phyloP scores from a whole-genome alignment of 495 filamentous ascomycete species.

The Aspergillus olivimuriae region DNA sequence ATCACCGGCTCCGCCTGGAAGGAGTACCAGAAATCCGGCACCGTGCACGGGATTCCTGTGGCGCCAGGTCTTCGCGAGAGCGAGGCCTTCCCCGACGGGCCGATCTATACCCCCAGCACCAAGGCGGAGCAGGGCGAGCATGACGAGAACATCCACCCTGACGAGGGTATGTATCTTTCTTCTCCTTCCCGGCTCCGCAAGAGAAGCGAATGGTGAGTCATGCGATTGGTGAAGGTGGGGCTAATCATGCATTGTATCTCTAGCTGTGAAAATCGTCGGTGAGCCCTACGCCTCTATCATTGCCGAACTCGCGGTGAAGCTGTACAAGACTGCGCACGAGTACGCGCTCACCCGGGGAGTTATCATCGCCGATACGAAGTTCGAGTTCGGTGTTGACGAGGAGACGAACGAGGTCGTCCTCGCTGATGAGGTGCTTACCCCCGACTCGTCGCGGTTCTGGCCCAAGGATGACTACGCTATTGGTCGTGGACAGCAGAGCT shows the following conservation, averaged over 20 bases:
- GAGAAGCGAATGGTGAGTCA: neutral
- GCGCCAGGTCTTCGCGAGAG: conserved; percentile 64
- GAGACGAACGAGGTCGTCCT: conserved; percentile 71
- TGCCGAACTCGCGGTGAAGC: conserved; percentile 59
- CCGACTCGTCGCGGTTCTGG: conserved; percentile 88
- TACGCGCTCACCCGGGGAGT: conserved; percentile 77
- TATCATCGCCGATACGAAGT: conserved; percentile 87
- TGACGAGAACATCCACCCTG: conserved; percentile 86
- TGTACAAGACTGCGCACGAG: conserved; percentile 68
- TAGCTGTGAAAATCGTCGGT: conserved; percentile 64
- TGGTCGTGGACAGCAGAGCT: conserved; percentile 71
- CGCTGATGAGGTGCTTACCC: conserved; percentile 88
- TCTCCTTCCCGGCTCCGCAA: neutral
- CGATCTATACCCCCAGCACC: conserved; percentile 85
- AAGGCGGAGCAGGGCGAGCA: conserved; percentile 81
- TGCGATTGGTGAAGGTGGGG: no score
- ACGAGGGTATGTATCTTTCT: conserved; percentile 44
- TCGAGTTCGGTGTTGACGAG: conserved; percentile 74
- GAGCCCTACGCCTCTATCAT: conserved; percentile 67
- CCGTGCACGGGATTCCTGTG: conserved; percentile 72
- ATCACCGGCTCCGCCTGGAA: conserved; percentile 90
- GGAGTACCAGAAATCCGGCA: conserved; percentile 67
- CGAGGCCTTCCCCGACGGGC: conserved; percentile 58
- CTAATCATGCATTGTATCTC: no score
- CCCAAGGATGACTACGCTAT: conserved; percentile 62